Evolutionary conservation across 495 filamentous ascomycete genomes (phyloP), one percentile per base, ranked within the genome.

Genomic region (Usnea hakonensis): DNA sequence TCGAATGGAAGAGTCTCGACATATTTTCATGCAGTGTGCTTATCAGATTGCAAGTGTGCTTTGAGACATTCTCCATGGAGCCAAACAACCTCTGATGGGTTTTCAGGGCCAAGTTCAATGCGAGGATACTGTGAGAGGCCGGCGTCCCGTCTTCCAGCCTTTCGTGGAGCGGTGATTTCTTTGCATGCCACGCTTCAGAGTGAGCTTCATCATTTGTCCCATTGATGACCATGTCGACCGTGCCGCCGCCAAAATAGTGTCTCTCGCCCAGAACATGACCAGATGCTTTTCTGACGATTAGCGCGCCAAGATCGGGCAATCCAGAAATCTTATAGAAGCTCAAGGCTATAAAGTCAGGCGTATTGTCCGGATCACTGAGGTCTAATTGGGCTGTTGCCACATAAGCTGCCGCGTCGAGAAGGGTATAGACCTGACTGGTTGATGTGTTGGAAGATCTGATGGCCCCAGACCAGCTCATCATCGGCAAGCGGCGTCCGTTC

Each of bases 91-190:
- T 77, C 52, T 73, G 57, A 67, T 96, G 91, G 0, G 83, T 80
- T 36, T 84, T 77, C 44, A 97, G 73, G 3, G 91, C 92, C 2
- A 81, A 74, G 64, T 87, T 84, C 16, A 96, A 72, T 1, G 91
- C 93, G 43, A 95, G 76, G 57, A 96, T 96, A 67, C 73, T 95
- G 69, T 97, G 93, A 59, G 95, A 85, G 14, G 92, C 89, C 23
- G 94, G 73, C 2, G 93, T 96, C 8, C 93, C 93, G 74, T 97
- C 91, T 70, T 97, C 93, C 9, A 97, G 78, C 28, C 79, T 79
- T 35, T 90, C 88, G 70, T 96, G 90, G 0, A 93, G 77, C n/a
- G 80, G 77, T 75, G 68, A 93, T 58, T 11, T 23, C 6, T 33
- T 57, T 16, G 43, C 43, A n/a, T 50, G 41, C 54, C 58, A 61